phyloP scores from a whole-genome alignment of 441 rosid species.

The Euphorbia celastroides region DNA sequence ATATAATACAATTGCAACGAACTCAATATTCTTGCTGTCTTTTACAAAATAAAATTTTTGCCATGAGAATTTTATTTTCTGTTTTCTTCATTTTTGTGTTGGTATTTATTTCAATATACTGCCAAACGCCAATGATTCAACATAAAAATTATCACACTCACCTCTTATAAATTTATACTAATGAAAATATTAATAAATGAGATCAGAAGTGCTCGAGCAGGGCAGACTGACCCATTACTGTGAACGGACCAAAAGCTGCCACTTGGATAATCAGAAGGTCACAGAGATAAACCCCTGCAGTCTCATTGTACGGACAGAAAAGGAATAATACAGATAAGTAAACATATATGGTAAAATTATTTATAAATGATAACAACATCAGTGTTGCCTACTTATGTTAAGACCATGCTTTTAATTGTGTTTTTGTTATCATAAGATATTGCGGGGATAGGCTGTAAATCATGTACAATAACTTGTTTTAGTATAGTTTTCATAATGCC shows the following conservation, averaged over 20 bases:
- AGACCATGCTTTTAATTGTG: neutral
- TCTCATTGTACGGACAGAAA: constrained; percentile 9
- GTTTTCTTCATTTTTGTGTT: too few species aligned
- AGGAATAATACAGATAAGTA: neutral
- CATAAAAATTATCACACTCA: too few species aligned
- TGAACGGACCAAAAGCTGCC: constrained; percentile 20
- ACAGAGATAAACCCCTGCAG: neutral
- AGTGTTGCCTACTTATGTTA: neutral
- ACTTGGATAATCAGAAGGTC: constrained; percentile 17
- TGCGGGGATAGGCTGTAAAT: too few species aligned
- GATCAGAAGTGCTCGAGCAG: constrained; percentile 13
- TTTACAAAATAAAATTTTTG: too few species aligned
- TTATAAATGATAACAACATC: neutral
- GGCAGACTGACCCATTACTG: neutral
- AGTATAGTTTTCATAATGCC: too few species aligned
- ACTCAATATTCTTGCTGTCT: too few species aligned
- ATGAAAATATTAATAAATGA: neutral
- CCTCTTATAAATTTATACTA: too few species aligned
- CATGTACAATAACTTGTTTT: too few species aligned
- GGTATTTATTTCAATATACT: neutral
- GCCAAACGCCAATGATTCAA: neutral
- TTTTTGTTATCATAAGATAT: too few species aligned
- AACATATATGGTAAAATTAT: neutral
- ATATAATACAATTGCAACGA: too few species aligned
- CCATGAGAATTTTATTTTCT: too few species aligned